These are phyloP conservation scores for Pyropia haitanensis DNA, from an alignment of 23 red algal species.

Conservation along the genomic window DNA sequence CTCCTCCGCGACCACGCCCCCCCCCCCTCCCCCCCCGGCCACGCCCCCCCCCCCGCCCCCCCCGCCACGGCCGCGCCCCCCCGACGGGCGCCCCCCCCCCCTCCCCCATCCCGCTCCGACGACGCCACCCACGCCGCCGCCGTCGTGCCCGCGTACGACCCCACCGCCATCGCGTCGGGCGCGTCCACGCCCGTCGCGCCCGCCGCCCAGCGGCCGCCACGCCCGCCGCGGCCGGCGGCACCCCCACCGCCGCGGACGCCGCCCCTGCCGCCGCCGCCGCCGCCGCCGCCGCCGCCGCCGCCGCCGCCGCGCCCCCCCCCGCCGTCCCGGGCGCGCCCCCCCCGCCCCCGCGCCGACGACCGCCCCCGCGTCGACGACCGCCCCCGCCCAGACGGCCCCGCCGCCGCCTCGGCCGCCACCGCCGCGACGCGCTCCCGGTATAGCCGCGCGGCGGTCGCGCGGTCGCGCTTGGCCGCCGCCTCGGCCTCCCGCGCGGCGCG, in stretches of 20 bases:
- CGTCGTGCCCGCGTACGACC: background rate
- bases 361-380: background rate
- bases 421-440: background rate
- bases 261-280: background rate
- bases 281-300: slow-evolving; percentile 1
- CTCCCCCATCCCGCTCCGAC: background rate
- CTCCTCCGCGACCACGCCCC: slow-evolving; percentile 6
- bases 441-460: background rate
- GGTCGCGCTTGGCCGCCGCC: slow-evolving; percentile 12
- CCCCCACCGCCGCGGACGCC: background rate
- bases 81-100: slow-evolving; percentile 7
- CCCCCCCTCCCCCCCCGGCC: background rate
- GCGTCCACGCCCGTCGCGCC: background rate
- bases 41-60: slow-evolving; percentile 3
- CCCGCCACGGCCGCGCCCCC: slow-evolving; percentile 2
- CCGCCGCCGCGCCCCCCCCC: background rate
- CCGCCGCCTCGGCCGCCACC: slow-evolving; percentile 5
- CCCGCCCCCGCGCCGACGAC: background rate
- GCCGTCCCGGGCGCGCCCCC: background rate
- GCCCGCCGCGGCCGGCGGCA: background rate
- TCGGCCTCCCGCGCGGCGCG: slow-evolving; percentile 20
- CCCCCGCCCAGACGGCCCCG: background rate
- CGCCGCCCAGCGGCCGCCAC: background rate
- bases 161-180: background rate
- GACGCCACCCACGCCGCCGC: background rate